Evolutionary conservation across 2,329 filamentous ascomycete genomes (phyloP), one percentile per base, ranked within the genome.

Genomic region (Colletotrichum lini): DNA sequence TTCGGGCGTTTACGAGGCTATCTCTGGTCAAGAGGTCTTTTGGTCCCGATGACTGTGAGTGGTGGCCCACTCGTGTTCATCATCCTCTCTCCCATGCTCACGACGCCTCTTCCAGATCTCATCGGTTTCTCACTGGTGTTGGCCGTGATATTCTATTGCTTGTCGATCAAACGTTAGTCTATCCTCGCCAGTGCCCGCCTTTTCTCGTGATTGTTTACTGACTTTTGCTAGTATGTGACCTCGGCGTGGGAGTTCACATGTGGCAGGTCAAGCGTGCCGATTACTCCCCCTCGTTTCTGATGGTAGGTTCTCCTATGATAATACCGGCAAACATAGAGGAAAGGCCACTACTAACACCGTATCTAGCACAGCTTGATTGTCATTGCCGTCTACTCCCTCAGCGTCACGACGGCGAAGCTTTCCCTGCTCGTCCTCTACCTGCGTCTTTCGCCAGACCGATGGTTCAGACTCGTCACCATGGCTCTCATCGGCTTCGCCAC

Each of bases 401-500:
- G 65, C 18, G 70, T 70, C 54, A 73, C 66, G n/a, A 71, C 65
- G 21, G 67, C 72, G 35, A 73, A 73, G 18, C 52, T 73, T 44
- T 73, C 72, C 10, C 67, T 73, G 1, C 70, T 73, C 12, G 60
- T 70, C 15, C 52, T 73, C 2, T 73, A 73, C 42, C 50, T 71
- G n/a, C 72, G 72, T 18, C 63, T 73, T 10, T 72, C 73, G 80
- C 79, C 78, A 1, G 74, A 74, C 6, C 76, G 74, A 21, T 75
- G 75, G 47, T 80, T 81, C 67, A 78, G 78, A 10, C 76, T 73
- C 40, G 73, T 80, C n/a, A 78, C 81, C 16, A 59, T 77, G 23
- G 61, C 75, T 8, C 73, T 82, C 35, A 78, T 76, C 1, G 70
- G 67, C 12, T 38, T 82, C 40, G 77, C 82, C 42, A 73, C 76